phyloP scores from a whole-genome alignment of 495 filamentous ascomycete genomes.

The Beverwykella pulmonaria region DNA sequence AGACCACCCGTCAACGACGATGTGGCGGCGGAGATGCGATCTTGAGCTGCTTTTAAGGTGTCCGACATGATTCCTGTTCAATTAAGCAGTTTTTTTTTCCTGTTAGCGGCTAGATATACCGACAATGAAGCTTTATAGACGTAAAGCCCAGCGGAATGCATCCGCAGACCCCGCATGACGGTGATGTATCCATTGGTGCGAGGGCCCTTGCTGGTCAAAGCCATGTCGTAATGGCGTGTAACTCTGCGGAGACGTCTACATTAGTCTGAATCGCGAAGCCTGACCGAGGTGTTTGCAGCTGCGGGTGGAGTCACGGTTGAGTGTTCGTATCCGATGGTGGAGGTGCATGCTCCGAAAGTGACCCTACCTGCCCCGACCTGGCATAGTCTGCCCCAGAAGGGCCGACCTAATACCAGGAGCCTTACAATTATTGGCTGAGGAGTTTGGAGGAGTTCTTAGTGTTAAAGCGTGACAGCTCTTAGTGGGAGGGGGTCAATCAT shows the following conservation, averaged over 20 bases:
- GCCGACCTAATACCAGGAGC: no score
- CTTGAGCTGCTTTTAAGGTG: constrained; percentile 21
- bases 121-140: neutral
- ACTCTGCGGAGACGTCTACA: neutral
- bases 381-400: no score
- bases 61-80: constrained; percentile 8
- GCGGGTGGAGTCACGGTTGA: neutral
- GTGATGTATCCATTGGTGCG: neutral
- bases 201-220: neutral
- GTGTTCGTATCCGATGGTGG: constrained; percentile 5
- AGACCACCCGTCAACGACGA: constrained; percentile 14
- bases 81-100: neutral
- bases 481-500: no score
- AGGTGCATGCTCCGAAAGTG: neutral
- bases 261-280: neutral
- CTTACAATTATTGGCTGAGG: no score
- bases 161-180: constrained; percentile 8
- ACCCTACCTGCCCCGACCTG: no score
- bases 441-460: no score
- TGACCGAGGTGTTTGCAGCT: no score
- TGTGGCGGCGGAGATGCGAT: constrained; percentile 15
- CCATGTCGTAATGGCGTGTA: neutral
- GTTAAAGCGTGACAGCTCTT: no score
- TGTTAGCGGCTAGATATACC: no score
- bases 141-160: neutral